phyloP scores from a whole-genome alignment of 306 rosid species.

The Dryas drummondii region DNA sequence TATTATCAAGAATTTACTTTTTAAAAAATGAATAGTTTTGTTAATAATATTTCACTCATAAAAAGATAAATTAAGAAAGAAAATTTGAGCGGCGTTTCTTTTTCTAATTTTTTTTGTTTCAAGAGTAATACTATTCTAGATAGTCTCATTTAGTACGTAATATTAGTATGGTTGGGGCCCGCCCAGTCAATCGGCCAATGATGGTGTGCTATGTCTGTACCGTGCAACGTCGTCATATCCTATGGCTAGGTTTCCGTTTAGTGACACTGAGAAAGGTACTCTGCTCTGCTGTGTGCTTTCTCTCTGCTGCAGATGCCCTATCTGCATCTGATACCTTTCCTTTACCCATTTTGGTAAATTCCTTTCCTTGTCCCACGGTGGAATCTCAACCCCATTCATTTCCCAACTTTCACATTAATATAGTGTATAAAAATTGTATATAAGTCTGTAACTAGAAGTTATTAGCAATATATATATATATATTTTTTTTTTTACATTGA shows the following conservation, averaged over 20 bases:
- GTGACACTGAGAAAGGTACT: neutral
- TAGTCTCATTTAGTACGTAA: neutral
- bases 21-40: too few relatives aligned
- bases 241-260: slow-evolving; percentile 13
- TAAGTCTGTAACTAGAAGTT: too few relatives aligned
- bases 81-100: too few relatives aligned
- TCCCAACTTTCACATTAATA: too few relatives aligned
- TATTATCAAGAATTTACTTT: too few relatives aligned
- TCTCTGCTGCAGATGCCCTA: neutral
- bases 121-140: neutral
- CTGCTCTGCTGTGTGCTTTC: neutral
- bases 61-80: too few relatives aligned
- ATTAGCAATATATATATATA: too few relatives aligned
- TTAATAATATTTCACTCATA: too few relatives aligned
- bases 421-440: too few relatives aligned
- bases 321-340: neutral
- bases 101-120: too few relatives aligned
- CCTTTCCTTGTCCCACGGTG: neutral
- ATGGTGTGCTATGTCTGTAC: neutral
- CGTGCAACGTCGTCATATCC: neutral
- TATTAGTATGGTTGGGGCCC: neutral
- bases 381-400: too few relatives aligned
- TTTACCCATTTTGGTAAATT: neutral
- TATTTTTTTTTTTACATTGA: too few relatives aligned
- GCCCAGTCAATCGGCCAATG: neutral